Evolutionary conservation across 805 yeast species (phyloP), one percentile per base, ranked within the genome.

Genomic region (Candida suzukii): DNA sequence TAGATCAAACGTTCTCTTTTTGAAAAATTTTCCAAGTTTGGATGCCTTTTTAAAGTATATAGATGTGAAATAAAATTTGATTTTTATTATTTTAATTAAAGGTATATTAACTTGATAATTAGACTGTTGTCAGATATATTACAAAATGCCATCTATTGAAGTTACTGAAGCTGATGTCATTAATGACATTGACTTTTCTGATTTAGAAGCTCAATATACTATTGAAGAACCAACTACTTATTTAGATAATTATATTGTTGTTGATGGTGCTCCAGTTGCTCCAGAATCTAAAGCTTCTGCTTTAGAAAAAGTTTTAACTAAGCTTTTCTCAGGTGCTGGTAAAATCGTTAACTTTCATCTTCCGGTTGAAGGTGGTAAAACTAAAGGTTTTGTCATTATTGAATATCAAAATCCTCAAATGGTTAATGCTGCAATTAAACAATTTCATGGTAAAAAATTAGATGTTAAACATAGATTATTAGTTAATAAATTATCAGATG

Each of bases 191-290:
- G 91, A 83, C 60, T 88, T 86, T 67, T 67, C 87, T 46, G 97
- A 90, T 61, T 72, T 91, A 57, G 97, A 91, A 62, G 79, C 73
- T 43, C 71, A 86, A 64, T 88, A 74, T 62, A 63, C 75, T 20
- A 79, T 83, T 38, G 55, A 60, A 39, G 74, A 76, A 42, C 78
- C 74, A 41, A 78, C 76, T 40, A 66, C 72, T 43, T 76, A 79
- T 39, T 71, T 85, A 43, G 95, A 86, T 56, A 76, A 76, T 55
- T 88, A 78, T 57, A 78, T 91, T 43, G 85, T 91, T 25, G 83
- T 88, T 39, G 97, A 88, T 60, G 99, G 99, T 37, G 90, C 95
- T 11, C 99, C 99, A 51, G 71, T 88, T 46, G 95, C 95, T 21
- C 96, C 97, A 44, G 95, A 83, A 59, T 62, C 87, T 40, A 93